Evolutionary conservation across 768 basidiomycete species (phyloP).

Genomic region (Kwoniella sp.): DNA sequence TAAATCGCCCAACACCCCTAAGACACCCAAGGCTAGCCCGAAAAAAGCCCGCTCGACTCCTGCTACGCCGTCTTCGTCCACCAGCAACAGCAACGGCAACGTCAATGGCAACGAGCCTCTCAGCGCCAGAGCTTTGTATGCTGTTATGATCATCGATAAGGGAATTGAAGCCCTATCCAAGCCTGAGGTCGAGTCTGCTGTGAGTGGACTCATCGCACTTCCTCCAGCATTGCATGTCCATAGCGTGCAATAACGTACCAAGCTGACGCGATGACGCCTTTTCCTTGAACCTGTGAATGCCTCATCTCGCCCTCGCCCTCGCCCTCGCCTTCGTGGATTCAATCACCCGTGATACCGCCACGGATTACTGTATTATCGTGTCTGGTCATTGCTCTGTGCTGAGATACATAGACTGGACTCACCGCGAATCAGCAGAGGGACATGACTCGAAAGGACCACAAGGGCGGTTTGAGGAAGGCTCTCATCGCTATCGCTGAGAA

Average conservation of each 20-base stretch:
- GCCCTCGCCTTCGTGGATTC: too few species aligned
- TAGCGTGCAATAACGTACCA: too few species aligned
- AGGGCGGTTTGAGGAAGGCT: conserved; percentile 26
- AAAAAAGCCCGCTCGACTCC: neutral
- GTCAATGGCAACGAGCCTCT: neutral
- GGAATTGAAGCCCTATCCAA: conserved; percentile 16
- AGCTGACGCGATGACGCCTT: too few species aligned
- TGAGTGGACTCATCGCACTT: conserved; percentile 4
- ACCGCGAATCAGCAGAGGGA: conserved; percentile 22
- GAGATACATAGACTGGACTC: conserved; percentile 33
- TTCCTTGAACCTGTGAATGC: neutral
- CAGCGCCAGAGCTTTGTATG: conserved; percentile 15
- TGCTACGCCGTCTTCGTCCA: neutral
- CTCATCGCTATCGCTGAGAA: conserved; percentile 23
- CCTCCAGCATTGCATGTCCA: too few species aligned
- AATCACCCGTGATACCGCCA: too few species aligned
- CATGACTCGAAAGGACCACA: conserved; percentile 25
- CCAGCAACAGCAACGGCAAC: neutral
- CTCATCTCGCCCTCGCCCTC: neutral
- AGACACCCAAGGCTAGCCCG: neutral
- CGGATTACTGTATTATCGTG: too few species aligned
- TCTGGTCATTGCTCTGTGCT: too few species aligned
- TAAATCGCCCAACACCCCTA: neutral
- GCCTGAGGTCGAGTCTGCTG: conserved; percentile 16
- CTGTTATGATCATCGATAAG: conserved; percentile 17